These are phyloP conservation scores for Pyronema omphalodes DNA, from an alignment of 495 filamentous ascomycete species.

Conservation along the genomic window DNA sequence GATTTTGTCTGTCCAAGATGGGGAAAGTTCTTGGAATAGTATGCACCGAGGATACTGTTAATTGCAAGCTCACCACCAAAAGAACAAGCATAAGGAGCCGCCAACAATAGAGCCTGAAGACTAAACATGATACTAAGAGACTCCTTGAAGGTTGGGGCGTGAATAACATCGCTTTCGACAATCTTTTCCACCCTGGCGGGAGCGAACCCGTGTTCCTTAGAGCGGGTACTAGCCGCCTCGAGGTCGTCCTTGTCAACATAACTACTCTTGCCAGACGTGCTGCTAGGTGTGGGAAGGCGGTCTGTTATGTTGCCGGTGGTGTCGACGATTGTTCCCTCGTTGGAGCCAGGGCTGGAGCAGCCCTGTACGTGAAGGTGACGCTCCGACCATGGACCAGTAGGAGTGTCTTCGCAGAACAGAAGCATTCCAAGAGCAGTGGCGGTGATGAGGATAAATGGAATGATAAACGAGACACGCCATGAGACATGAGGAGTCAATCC, in stretches of 20 bases:
- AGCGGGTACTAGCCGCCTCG: slow-evolving; percentile 24
- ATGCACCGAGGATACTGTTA: slow-evolving; percentile 62
- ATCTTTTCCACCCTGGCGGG: slow-evolving; percentile 37
- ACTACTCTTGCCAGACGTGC: slow-evolving; percentile 20
- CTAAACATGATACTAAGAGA: slow-evolving; percentile 40
- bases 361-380: slow-evolving; percentile 1
- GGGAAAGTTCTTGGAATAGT: slow-evolving; percentile 65
- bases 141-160: slow-evolving; percentile 45
- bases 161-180: slow-evolving; percentile 43
- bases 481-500: slow-evolving; percentile 46
- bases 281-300: slow-evolving; percentile 25
- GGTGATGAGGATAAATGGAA: slow-evolving; percentile 63
- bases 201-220: slow-evolving; percentile 28
- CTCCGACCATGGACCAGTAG: slow-evolving; percentile 32
- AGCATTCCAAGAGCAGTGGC: slow-evolving; percentile 47
- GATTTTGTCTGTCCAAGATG: slow-evolving; percentile 51
- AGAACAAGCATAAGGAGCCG: slow-evolving; percentile 61
- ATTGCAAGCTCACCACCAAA: slow-evolving; percentile 77
- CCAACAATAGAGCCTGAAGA: slow-evolving; percentile 46
- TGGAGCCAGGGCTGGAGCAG: not conserved
- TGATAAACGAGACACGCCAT: slow-evolving; percentile 71
- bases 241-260: slow-evolving; percentile 29
- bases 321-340: slow-evolving; percentile 30
- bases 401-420: slow-evolving; percentile 63
- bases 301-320: slow-evolving; percentile 40